Percentiles rank a stretch among this genome's conserved stretches.
These are phyloP conservation scores for Digitaria exilis DNA, from an alignment of 202 grass and related monocot genomes.

Conservation along the genomic window DNA sequence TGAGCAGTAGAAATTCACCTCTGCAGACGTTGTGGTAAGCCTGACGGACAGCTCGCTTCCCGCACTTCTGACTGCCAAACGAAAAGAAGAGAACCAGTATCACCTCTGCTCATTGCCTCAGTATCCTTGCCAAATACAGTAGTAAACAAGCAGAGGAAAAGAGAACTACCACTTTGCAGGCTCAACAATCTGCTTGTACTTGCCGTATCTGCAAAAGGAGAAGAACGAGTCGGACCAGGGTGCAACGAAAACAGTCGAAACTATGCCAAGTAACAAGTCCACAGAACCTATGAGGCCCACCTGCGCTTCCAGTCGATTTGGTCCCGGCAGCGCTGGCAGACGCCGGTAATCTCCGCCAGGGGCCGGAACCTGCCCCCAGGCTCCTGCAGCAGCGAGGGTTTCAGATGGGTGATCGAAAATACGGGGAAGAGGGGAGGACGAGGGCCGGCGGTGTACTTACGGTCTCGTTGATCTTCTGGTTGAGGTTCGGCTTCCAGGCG, in stretches of 20 bases:
- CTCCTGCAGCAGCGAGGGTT: conserved; percentile 54
- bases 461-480: conserved; percentile 86
- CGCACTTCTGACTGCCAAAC: conserved; percentile 78
- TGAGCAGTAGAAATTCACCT: conserved; percentile 44
- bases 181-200: conserved; percentile 85
- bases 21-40: conserved; percentile 91
- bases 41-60: conserved; percentile 71
- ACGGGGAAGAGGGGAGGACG: not conserved
- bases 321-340: conserved; percentile 86
- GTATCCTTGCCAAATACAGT: not conserved
- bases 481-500: conserved; percentile 84
- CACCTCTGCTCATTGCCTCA: not conserved
- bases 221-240: conserved; percentile 6
- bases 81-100: conserved; percentile 13
- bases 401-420: not conserved
- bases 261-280: not conserved
- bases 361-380: conserved; percentile 77
- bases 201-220: conserved; percentile 71
- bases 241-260: conserved; percentile 16
- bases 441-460: conserved; percentile 36
- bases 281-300: conserved; percentile 10
- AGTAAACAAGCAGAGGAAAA: not conserved
- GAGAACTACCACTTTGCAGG: conserved; percentile 73
- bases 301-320: conserved; percentile 99
- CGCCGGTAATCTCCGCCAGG: conserved; percentile 77